These are phyloP conservation scores for Microcos paniculata DNA, from an alignment of 345 rosid species.

Conservation along the genomic window DNA sequence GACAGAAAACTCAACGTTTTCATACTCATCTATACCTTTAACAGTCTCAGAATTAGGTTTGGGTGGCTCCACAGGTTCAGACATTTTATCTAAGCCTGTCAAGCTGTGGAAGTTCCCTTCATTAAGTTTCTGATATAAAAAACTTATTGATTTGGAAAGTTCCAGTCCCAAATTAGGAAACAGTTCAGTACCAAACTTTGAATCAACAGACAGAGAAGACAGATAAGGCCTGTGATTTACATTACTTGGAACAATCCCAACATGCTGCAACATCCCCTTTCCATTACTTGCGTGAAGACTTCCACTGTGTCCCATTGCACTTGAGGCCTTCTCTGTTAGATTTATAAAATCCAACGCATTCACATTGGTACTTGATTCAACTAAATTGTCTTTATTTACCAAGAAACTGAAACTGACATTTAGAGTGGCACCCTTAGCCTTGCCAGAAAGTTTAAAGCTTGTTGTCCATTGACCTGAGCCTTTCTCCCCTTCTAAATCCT, in stretches of 20 bases:
- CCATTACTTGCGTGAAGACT: slow-evolving; percentile 17
- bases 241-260: slow-evolving; percentile 52
- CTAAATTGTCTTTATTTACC: slow-evolving; percentile 24
- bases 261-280: slow-evolving; percentile 36
- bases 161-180: slow-evolving; percentile 46
- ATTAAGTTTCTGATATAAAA: slow-evolving; percentile 58
- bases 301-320: slow-evolving; percentile 7
- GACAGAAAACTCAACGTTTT: slow-evolving; percentile 36
- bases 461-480: slow-evolving; percentile 69
- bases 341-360: slow-evolving; percentile 32
- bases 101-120: slow-evolving; percentile 39
- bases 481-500: slow-evolving; percentile 64
- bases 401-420: slow-evolving; percentile 73
- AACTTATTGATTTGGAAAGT: slow-evolving; percentile 61
- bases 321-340: slow-evolving; percentile 25
- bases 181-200: slow-evolving; percentile 36
- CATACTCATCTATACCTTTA: slow-evolving; percentile 29
- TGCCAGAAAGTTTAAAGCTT: slow-evolving; percentile 61
- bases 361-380: slow-evolving; percentile 33
- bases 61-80: slow-evolving; percentile 23
- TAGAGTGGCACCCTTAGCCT: slow-evolving; percentile 62
- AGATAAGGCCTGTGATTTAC: slow-evolving; percentile 27
- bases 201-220: slow-evolving; percentile 38
- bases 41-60: slow-evolving; percentile 26
- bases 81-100: slow-evolving; percentile 25